Percentiles rank a stretch among this genome's conserved stretches.
phyloP scores from a whole-genome alignment of 2,329 filamentous ascomycete species.

The Verticillium zaregamsianum region DNA sequence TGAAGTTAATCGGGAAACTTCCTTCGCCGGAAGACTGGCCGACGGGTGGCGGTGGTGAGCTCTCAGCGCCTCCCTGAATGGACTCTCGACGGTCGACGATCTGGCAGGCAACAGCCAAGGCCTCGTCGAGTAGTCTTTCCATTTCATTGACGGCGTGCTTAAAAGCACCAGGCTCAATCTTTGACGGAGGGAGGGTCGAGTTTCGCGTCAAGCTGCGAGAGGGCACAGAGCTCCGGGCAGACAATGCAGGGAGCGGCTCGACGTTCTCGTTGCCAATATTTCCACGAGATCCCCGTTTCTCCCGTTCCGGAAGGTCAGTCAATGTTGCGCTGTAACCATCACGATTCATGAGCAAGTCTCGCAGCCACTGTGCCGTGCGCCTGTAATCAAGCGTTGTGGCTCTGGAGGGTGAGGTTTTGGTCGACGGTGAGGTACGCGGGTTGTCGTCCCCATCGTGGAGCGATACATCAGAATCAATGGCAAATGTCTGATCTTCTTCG shows the following conservation, averaged over 20 bases:
- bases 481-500: neutral
- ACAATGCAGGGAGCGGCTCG: neutral
- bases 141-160: constrained; percentile 35
- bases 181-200: constrained; percentile 9
- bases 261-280: neutral
- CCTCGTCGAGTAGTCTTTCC: constrained; percentile 42
- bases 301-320: constrained; percentile 19
- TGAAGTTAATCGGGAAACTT: neutral
- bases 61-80: neutral
- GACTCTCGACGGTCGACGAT: constrained; percentile 27
- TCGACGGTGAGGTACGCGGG: constrained; percentile 2
- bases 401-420: constrained; percentile 18
- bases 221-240: neutral
- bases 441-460: neutral
- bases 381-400: constrained; percentile 25
- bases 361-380: constrained; percentile 28
- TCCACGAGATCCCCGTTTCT: constrained; percentile 1
- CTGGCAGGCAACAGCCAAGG: constrained; percentile 37
- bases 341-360: constrained; percentile 21
- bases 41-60: neutral
- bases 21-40: neutral
- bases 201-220: constrained; percentile 10
- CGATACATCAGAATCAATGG: constrained; percentile 6
- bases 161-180: constrained; percentile 20
- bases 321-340: constrained; percentile 20